Conservation (phyloP, 2,329 filamentous ascomycete genomes). For the Monosporascus sp. region DNA sequence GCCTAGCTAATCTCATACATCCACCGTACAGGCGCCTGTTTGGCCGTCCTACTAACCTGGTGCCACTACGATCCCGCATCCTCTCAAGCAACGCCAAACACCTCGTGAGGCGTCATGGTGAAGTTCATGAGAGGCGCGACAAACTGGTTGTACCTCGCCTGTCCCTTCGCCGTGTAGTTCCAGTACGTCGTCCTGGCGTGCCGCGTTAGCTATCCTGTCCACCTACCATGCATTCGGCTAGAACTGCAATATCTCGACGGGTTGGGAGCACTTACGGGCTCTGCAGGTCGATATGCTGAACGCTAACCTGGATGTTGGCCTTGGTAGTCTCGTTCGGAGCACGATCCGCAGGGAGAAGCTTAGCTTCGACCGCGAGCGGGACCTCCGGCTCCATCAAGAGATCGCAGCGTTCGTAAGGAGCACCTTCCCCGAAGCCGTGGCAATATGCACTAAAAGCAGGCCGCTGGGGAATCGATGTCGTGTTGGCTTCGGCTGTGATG, state of each 20-base stretch:
- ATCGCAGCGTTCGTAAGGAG: constrained; percentile 20
- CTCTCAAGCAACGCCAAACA: constrained; percentile 19
- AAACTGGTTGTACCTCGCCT: constrained; percentile 22
- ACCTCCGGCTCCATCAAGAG: constrained; percentile 15
- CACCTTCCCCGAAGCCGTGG: constrained; percentile 20
- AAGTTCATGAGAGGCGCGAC: constrained; percentile 20
- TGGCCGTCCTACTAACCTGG: not conserved
- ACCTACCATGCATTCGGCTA: not conserved
- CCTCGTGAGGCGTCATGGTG: constrained; percentile 22
- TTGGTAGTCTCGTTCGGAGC: constrained; percentile 9
- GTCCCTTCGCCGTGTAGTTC: constrained; percentile 27
- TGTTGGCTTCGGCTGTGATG: constrained; percentile 22
- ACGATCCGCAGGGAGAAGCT: constrained; percentile 20
- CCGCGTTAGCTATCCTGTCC: constrained; percentile 7
- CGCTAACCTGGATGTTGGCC: constrained; percentile 25
- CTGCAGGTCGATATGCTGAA: constrained; percentile 23
- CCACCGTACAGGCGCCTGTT: not conserved
- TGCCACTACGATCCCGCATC: not conserved
- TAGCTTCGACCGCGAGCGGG: constrained; percentile 21
- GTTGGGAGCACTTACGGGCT: constrained; percentile 12
- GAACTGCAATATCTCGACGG: not conserved
- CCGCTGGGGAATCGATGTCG: constrained; percentile 14
- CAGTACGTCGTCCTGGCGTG: constrained; percentile 20
- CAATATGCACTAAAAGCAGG: constrained; percentile 28
- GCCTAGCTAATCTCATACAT: not conserved